Evolutionary conservation across 768 basidiomycete species (phyloP).

Genomic region (Kwoniella mangroviensis): DNA sequence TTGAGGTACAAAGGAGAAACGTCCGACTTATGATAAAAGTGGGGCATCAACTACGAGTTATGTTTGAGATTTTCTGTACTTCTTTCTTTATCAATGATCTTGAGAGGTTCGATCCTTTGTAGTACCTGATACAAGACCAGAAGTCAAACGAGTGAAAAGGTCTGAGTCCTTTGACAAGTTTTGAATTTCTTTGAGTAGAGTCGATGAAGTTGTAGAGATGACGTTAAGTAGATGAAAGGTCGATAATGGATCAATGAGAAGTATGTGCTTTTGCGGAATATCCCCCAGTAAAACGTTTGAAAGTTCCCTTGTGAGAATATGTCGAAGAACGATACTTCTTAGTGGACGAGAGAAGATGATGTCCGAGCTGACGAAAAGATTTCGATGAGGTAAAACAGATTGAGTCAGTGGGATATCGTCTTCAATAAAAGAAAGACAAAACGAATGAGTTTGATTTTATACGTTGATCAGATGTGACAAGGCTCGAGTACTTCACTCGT

Average conservation of each 20-base stretch:
- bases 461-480: neutral
- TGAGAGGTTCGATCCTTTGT: neutral
- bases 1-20: neutral
- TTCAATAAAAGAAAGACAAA: too few species aligned
- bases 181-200: neutral
- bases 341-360: neutral
- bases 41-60: neutral
- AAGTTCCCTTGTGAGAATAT: neutral
- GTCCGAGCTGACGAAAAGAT: neutral
- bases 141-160: neutral
- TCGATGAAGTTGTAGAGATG: neutral
- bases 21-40: neutral
- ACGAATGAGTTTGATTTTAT: neutral
- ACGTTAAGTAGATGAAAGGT: neutral
- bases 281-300: neutral
- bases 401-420: too few species aligned
- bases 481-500: neutral
- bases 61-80: neutral
- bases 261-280: neutral
- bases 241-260: neutral
- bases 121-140: neutral
- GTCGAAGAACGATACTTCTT: neutral
- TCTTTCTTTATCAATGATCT: neutral
- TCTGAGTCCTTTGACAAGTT: neutral
- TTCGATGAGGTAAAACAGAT: neutral